Base-by-base conservation (phyloP, 495 filamentous ascomycete species). In the Lindgomyces ingoldianus region DNA sequence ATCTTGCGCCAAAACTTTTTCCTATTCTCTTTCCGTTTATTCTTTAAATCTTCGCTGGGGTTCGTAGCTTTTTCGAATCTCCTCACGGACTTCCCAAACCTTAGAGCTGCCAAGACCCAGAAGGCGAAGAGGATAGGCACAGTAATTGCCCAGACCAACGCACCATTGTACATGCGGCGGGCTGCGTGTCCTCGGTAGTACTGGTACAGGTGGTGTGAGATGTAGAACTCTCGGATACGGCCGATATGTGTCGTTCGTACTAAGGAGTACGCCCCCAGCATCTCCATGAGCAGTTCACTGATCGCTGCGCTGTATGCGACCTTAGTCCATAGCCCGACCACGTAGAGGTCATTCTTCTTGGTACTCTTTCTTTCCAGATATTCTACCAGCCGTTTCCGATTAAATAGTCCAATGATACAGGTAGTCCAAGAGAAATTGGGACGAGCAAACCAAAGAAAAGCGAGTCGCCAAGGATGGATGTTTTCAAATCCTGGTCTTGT, bases 381-480 rank as follows among this genome's bases (percentile, higher is more conserved):
- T 8, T 48, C 45, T 19, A 48, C 45, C 10, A 48, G 45, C 10
- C 45, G 18, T 19, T 48, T 19, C 6, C 45, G 45, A 48, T 48
- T 12, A 19, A 48, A 48, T 9, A 48, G 45, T 11, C 45, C 45
- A 11, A 48, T 48, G 21, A 9, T 19, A 48, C 45, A 48, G 10
- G 45, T 48, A 48, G 21, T 48, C 45, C 45, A 48, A 19, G 45
- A 48, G 45, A 48, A 48, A 19, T 48, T 48, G 45, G 45, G 45
- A 21, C 45, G 45, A 9, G 18, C 45, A 19, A 48, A 48, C 45
- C 45, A 48, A 48, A 48, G 45, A 11, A 48, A 48, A 11, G 45
- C 45, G 10, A 48, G 45, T 19, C 45, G 45, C 45, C 45, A 48
- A 11, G 45, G 21, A 19, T 48, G 45, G 21, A 21, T 19, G 45